Evolutionary conservation across 495 filamentous ascomycete species (phyloP), one percentile per base, ranked within the genome.

Genomic region (Recurvomyces mirabilis): DNA sequence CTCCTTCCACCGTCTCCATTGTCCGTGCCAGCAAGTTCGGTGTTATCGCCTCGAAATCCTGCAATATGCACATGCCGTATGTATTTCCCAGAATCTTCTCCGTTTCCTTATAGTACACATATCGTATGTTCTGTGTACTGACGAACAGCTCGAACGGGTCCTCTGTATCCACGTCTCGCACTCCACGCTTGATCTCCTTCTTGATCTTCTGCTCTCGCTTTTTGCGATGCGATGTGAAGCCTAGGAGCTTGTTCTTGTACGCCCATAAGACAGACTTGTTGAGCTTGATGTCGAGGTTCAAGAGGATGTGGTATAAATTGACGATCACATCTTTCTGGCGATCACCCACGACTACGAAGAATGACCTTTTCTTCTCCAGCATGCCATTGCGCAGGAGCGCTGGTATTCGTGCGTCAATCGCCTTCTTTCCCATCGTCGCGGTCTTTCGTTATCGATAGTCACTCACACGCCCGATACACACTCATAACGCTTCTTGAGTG

Each of bases 21-120:
- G 91, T 96, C 33, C 89, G 71, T 1, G 93, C 93, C 17, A 99
- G 74, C 46, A 95, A 70, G 58, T 99, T 99, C 21, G 93, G 93
- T 5, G 91, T 99, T 46, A 99, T 79, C 20, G 87, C 93, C 59
- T 99, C 93, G 55, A 99, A 99, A 49, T 99, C 93, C 59, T 99
- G 93, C 43, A 99, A 67, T 50, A 96, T 91, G 60, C 87, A 94
- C 84, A 96, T 96, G 51, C 93, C 91, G 60, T 89, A 99, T 23
- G 93, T 99, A 64, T 96, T 94, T 52, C 93, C 93, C 29, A 99
- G 65, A 59, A 99, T 96, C 69, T 94, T 94, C 48, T 99, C 93
- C n/a, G 93, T 96, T 65, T 99, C 93, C 66, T 99, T 99, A 70
- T 99, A 99, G 72, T 94, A 99, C 29, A 89, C 84, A 75, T 96